These are phyloP conservation scores for Acanthamoeba castellanii DNA, from an alignment of 208 protist genomes.

Conservation along the genomic window DNA sequence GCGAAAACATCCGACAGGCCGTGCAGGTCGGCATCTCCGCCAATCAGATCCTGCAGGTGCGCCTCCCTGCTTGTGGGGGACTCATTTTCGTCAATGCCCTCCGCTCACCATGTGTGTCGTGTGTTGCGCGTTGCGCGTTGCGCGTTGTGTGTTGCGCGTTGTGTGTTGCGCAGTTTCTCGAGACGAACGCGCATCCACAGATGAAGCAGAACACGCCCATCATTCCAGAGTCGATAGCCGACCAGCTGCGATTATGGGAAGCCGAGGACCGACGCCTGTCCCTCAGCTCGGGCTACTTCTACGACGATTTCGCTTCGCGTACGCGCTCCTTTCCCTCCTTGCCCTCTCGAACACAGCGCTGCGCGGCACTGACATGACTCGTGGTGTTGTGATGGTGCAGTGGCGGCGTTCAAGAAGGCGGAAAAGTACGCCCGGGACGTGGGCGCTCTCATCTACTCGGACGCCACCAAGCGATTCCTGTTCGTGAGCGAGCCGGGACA, in stretches of 20 bases:
- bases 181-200: conserved; percentile 63
- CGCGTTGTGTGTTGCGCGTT: not conserved
- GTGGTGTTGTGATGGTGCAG: not conserved
- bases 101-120: not conserved
- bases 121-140: no score
- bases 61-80: not conserved
- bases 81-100: not conserved
- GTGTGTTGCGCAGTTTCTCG: not conserved
- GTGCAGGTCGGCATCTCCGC: conserved; percentile 42
- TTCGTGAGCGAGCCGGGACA: not conserved
- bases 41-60: conserved; percentile 52
- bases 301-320: conserved; percentile 61
- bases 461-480: not conserved
- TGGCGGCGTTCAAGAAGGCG: not conserved
- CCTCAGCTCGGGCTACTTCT: conserved; percentile 11
- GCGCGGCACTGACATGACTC: no score
- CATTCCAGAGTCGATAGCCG: conserved; percentile 70
- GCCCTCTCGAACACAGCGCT: not conserved
- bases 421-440: conserved; percentile 20
- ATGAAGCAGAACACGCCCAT: conserved; percentile 66
- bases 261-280: conserved; percentile 24
- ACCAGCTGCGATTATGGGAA: conserved; percentile 74
- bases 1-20: conserved; percentile 65
- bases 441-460: not conserved
- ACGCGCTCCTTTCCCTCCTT: not conserved